Conservation (phyloP, 495 filamentous ascomycete species). For the Choiromyces venosus region DNA sequence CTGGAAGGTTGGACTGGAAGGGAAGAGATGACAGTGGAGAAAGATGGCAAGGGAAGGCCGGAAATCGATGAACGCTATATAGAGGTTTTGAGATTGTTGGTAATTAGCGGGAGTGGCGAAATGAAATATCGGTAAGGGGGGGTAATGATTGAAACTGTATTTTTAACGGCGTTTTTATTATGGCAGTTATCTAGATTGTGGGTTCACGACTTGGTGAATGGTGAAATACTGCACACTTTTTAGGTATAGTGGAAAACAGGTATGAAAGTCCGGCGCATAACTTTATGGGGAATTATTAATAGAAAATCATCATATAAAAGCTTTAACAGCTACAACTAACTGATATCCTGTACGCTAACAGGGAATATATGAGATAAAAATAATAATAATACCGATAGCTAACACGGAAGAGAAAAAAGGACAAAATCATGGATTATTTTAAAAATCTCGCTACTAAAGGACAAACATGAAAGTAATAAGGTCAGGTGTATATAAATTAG, state of each 20-base stretch:
- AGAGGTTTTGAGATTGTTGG: not conserved
- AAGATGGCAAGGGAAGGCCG: not conserved
- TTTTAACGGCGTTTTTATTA: constrained; percentile 1
- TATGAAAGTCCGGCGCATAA: not conserved
- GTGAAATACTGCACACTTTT: not conserved
- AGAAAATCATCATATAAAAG: not conserved
- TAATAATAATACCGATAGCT: not conserved
- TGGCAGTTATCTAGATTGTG: not conserved
- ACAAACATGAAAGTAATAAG: not conserved
- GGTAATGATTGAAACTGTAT: not conserved
- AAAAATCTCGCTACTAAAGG: not conserved
- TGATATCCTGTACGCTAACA: no score
- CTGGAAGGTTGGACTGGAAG: not conserved
- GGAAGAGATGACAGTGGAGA: not conserved
- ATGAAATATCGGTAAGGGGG: not conserved
- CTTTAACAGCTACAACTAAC: not conserved
- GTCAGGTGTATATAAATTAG: not conserved
- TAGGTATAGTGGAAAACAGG: not conserved
- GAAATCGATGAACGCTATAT: not conserved
- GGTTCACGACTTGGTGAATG: not conserved
- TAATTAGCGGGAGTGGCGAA: not conserved
- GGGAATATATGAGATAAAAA: no score
- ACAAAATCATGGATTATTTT: no score
- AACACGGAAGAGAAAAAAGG: not conserved
- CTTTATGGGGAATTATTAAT: not conserved